Percentiles rank a stretch among this genome's conserved stretches.
Conservation (phyloP, 768 basidiomycete species). For the Lactarius trivialis region DNA sequence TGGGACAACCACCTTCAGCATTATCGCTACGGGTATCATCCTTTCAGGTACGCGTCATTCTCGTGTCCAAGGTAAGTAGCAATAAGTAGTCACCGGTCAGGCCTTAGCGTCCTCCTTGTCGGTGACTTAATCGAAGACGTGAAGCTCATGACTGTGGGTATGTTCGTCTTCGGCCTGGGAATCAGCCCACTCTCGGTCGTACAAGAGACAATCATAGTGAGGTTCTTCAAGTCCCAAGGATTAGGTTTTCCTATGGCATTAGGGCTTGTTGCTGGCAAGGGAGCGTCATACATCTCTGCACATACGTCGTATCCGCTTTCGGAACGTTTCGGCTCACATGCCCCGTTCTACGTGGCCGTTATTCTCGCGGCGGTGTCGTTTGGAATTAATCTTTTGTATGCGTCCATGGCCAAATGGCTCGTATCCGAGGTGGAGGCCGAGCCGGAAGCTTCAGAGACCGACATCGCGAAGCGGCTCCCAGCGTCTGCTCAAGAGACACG, state of each 20-base stretch:
- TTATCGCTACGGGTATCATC: slow-evolving; percentile 69
- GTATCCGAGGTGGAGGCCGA: slow-evolving; percentile 53
- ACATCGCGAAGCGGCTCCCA: slow-evolving; percentile 42
- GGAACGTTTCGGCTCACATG: slow-evolving; percentile 55
- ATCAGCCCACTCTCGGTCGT: slow-evolving; percentile 76
- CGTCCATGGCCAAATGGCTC: slow-evolving; percentile 58
- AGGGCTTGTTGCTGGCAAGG: slow-evolving; percentile 79
- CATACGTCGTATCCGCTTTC: slow-evolving; percentile 73
- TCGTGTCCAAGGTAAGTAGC: slow-evolving; percentile 8
- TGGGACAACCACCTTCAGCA: slow-evolving; percentile 65
- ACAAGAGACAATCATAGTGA: slow-evolving; percentile 80
- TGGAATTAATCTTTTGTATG: slow-evolving; percentile 59
- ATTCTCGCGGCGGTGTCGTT: slow-evolving; percentile 60
- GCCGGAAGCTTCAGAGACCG: slow-evolving; percentile 57
- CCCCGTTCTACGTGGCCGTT: slow-evolving; percentile 69
- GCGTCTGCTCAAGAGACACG: slow-evolving; percentile 33
- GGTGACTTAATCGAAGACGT: slow-evolving; percentile 57
- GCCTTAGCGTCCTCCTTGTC: slow-evolving; percentile 58
- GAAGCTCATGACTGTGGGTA: slow-evolving; percentile 64
- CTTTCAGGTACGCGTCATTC: slow-evolving; percentile 41
- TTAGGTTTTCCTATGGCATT: slow-evolving; percentile 73
- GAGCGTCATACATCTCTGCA: slow-evolving; percentile 68
- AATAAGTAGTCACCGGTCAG: slow-evolving; percentile 29
- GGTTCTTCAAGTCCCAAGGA: slow-evolving; percentile 71
- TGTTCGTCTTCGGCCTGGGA: slow-evolving; percentile 76